These are phyloP conservation scores for Adansonia grandidieri DNA, from an alignment of 441 rosid genomes.

Conservation along the genomic window DNA sequence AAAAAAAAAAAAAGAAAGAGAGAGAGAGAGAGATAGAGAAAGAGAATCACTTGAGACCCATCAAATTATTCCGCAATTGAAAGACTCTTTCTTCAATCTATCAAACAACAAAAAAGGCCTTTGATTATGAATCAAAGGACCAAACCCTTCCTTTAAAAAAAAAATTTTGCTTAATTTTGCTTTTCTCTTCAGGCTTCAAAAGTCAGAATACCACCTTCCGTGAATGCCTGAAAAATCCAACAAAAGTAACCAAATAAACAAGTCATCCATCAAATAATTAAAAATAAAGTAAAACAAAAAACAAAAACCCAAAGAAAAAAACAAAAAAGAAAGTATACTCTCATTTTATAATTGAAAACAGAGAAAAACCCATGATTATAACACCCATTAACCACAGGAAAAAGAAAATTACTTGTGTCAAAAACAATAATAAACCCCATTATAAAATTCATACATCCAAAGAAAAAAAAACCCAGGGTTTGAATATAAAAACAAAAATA, in stretches of 20 bases:
- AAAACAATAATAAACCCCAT: conserved; percentile 30
- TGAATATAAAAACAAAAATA: not conserved
- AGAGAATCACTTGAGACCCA: conserved; percentile 34
- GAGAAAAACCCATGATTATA: conserved; percentile 37
- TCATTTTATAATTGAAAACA: conserved; percentile 1
- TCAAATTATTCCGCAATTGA: not conserved
- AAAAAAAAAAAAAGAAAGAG: conserved; percentile 25
- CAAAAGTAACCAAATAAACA: conserved; percentile 40
- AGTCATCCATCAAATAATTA: conserved; percentile 17
- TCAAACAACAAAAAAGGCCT: conserved; percentile 20
- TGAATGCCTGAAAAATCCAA: conserved; percentile 56
- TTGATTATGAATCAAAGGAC: conserved; percentile 30
- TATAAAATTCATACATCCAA: not conserved
- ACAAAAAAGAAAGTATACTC: not conserved
- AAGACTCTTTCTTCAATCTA: conserved; percentile 17
- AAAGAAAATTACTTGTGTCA: conserved; percentile 26
- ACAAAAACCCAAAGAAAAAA: conserved; percentile 6
- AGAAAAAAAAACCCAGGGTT: conserved; percentile 9
- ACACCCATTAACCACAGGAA: conserved; percentile 29
- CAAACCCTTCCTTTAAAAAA: conserved; percentile 20
- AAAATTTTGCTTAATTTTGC: not conserved
- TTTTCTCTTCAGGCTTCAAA: conserved; percentile 31
- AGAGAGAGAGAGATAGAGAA: conserved; percentile 25
- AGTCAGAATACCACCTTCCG: conserved; percentile 60
- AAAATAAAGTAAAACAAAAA: conserved; percentile 13